These are phyloP conservation scores for Pythium phragmitis DNA, from an alignment of 352 stramenopile species.

Conservation along the genomic window DNA sequence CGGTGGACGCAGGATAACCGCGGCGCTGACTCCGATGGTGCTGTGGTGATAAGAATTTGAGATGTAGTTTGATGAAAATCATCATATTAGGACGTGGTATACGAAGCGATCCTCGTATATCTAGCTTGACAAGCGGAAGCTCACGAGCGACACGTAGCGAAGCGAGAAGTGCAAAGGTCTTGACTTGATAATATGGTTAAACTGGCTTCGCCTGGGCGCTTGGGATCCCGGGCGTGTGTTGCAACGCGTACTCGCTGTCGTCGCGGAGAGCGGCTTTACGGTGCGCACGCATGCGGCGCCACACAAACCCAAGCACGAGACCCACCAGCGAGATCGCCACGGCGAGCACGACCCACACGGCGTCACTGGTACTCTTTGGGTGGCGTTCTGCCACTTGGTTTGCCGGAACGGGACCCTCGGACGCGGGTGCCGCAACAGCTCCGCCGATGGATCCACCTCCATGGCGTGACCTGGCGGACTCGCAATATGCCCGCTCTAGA, in stretches of 20 bases:
- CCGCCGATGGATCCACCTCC: background rate
- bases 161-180: no score
- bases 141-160: no score
- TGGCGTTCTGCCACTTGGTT: slow-evolving; percentile 2
- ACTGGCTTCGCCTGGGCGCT: no score
- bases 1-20: no score
- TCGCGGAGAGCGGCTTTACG: background rate
- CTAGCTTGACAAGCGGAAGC: no score
- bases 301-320: background rate
- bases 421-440: background rate
- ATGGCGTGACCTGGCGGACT: background rate
- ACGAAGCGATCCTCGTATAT: no score
- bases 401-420: background rate
- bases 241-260: background rate
- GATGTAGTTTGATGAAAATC: no score
- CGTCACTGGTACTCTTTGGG: background rate
- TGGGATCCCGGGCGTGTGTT: no score
- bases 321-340: background rate
- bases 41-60: no score
- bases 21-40: no score
- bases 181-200: no score
- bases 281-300: background rate
- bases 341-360: slow-evolving; percentile 5
- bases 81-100: no score
- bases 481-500: background rate